Evolutionary conservation across 148 eudicot species (phyloP).

Genomic region (Rhododendron molle): DNA sequence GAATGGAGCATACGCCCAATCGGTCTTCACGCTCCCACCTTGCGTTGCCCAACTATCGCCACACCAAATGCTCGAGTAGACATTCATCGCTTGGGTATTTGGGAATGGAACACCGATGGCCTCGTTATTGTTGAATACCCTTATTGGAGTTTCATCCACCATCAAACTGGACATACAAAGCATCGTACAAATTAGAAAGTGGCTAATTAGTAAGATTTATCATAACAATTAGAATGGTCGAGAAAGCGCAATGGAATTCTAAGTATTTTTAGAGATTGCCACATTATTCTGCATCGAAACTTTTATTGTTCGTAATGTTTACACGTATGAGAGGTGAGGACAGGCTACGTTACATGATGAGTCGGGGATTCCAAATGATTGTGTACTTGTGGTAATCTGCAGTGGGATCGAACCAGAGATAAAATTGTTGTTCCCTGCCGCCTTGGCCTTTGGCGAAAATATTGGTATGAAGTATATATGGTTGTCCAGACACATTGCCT

Average conservation of each 20-base stretch:
- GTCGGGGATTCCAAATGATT: constrained; percentile 9
- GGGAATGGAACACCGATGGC: constrained; percentile 15
- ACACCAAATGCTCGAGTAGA: constrained; percentile 16
- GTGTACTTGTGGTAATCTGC: constrained; percentile 6
- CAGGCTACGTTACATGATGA: neutral
- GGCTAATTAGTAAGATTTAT: neutral
- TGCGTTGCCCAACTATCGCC: constrained; percentile 17
- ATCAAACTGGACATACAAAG: neutral
- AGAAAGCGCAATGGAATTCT: neutral
- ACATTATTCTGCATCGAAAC: neutral
- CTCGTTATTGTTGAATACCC: constrained; percentile 11
- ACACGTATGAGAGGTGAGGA: neutral
- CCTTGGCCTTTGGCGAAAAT: constrained; percentile 7
- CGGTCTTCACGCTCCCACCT: constrained; percentile 13
- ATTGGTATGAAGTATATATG: constrained; percentile 9
- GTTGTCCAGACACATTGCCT: constrained; percentile 7
- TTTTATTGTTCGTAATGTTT: too few relatives aligned
- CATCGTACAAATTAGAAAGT: neutral
- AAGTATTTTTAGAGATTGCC: neutral
- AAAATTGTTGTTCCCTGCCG: constrained; percentile 5
- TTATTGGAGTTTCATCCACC: constrained; percentile 14
- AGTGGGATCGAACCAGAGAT: constrained; percentile 10
- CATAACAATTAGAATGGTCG: neutral
- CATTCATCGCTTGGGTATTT: constrained; percentile 13
- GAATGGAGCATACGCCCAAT: constrained; percentile 13